Evolutionary conservation across 495 filamentous ascomycete genomes (phyloP).

Genomic region (Lasiosphaeria ovina): DNA sequence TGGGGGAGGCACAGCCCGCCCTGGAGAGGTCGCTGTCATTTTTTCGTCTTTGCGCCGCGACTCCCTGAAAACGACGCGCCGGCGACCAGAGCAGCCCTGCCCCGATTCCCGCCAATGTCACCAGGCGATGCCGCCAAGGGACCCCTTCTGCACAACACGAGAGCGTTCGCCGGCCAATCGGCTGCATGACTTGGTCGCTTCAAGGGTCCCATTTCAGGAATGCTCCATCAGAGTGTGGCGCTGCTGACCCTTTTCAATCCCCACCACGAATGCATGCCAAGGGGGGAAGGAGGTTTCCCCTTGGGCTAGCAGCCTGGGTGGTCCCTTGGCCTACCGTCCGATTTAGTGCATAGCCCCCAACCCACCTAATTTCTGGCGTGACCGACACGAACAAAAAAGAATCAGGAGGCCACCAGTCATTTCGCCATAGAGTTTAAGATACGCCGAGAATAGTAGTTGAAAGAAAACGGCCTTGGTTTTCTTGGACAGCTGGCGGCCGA

Average conservation of each 20-base stretch:
- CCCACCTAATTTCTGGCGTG: too few relatives aligned
- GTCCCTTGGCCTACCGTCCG: too few relatives aligned
- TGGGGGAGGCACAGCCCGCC: too few relatives aligned
- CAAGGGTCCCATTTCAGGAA: not conserved
- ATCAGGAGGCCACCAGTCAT: too few relatives aligned
- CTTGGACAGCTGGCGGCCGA: too few relatives aligned
- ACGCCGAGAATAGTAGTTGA: too few relatives aligned
- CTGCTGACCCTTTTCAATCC: constrained; percentile 6
- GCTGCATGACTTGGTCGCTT: not conserved
- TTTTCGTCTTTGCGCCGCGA: not conserved
- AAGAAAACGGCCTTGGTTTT: too few relatives aligned
- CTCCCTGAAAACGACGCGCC: not conserved
- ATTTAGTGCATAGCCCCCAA: too few relatives aligned
- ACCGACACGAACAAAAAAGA: too few relatives aligned
- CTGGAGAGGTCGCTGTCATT: not conserved
- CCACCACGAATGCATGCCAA: not conserved
- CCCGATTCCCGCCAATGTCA: constrained; percentile 6
- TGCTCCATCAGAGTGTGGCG: constrained; percentile 18
- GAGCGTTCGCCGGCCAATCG: constrained; percentile 5
- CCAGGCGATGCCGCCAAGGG: constrained; percentile 1
- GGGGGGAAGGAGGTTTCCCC: not conserved
- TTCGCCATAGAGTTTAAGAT: too few relatives aligned
- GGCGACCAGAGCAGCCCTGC: not conserved
- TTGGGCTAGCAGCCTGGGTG: not conserved
- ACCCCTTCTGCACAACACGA: not conserved